These are phyloP conservation scores for Anisodus tanguticus DNA, from an alignment of 257 asterid species.

Conservation along the genomic window DNA sequence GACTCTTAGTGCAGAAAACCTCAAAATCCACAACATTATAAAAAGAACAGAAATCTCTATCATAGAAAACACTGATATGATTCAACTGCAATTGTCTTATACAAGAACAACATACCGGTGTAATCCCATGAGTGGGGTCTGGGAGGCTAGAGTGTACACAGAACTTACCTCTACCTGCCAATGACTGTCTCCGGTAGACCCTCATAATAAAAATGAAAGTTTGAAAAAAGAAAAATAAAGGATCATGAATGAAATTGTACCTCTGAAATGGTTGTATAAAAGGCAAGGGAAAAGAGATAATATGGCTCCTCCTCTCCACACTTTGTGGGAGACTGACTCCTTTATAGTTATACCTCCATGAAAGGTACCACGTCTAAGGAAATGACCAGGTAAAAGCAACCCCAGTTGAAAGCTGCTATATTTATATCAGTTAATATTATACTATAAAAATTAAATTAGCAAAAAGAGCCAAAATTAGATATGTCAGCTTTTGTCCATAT, in stretches of 20 bases:
- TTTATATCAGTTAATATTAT: constrained; percentile 11
- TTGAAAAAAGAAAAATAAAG: background rate
- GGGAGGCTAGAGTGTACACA: too few species aligned
- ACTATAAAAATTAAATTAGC: background rate
- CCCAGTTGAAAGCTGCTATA: constrained; percentile 17
- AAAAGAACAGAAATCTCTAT: background rate
- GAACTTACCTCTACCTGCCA: too few species aligned
- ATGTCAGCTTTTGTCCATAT: constrained; percentile 13
- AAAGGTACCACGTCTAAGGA: constrained; percentile 17
- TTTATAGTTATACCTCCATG: background rate
- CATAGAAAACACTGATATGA: background rate
- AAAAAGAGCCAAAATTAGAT: background rate
- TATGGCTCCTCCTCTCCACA: constrained; percentile 3
- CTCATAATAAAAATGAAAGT: background rate
- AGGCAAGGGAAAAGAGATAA: background rate
- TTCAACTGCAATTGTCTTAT: too few species aligned
- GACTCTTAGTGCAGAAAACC: background rate
- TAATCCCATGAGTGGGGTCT: too few species aligned
- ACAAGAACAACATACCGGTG: too few species aligned
- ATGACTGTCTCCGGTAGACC: too few species aligned
- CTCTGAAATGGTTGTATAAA: background rate
- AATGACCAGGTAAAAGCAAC: constrained; percentile 10
- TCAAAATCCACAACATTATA: background rate
- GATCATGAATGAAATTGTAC: background rate
- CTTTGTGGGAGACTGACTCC: background rate